Evolutionary conservation across 768 basidiomycete species (phyloP), one percentile per base, ranked within the genome.

Genomic region (Hypholoma sublateritium): DNA sequence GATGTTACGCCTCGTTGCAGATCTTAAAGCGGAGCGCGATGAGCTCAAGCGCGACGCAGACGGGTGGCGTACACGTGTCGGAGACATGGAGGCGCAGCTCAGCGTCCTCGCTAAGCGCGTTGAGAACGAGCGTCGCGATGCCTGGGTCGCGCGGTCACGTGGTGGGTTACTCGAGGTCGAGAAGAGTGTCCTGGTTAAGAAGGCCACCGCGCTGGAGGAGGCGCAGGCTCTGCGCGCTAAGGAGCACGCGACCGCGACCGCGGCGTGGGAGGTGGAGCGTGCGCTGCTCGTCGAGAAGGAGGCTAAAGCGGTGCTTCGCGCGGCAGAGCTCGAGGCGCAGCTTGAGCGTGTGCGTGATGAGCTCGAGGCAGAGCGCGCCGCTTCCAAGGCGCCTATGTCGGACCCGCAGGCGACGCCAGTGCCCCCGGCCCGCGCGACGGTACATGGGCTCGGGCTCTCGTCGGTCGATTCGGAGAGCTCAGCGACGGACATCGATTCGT

Each of bases 1-100:
- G 73, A 86, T 93, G 83, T 72, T 92, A 39, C 79, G 80, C 62
- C 78, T 90, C 36, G 77, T 93, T 52, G 77, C 86, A 3, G 91
- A 92, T 67, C 79, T 93, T 64, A 93, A 94, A 69, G 80, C 87
- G 12, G 95, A 98, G 71, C 79, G 95, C 28, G 95, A 98, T 65
- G 89, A 93, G 57, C 77, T 98, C 50, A 88, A 88, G 69, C 84
- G 86, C 50, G 95, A 98, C 70, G 86, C 94, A 0, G 89, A 93
- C 61, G 90, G 89, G 0, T 96, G 94, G 93, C 80, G 90, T 59
- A 79, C 72, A 34, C 80, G 95, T 21, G 89, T 94, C 46, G 77
- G 77, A 13, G 88, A 90, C 65, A 77, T 92, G 63, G 91, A 96
- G 63, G 86, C 83, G 54, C 86, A 87, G 62, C 72, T 85, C 21